Conservation (phyloP, 169 alveolate species). For the Amoebophrya sp. region DNA sequence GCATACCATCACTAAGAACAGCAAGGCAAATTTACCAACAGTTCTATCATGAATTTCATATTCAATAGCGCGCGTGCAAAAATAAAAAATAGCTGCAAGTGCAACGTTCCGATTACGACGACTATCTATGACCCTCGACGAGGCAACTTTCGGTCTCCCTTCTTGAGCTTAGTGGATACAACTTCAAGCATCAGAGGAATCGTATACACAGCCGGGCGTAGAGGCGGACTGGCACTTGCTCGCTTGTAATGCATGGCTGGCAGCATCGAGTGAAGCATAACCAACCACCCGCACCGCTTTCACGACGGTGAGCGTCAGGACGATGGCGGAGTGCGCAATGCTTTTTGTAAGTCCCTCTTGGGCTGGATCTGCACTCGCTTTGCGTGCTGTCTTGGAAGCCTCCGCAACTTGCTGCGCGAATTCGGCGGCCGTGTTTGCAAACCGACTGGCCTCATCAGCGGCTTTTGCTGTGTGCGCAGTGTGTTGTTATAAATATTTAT, state of each 20-base stretch:
- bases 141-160: too few species aligned
- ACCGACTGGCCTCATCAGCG: background rate
- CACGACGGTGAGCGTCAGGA: background rate
- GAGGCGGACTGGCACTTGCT: background rate
- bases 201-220: too few species aligned
- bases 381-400: background rate
- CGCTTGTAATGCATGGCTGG: background rate
- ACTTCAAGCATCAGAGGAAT: too few species aligned
- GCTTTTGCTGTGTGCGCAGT: background rate
- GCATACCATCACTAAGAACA: too few species aligned
- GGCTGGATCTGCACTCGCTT: background rate
- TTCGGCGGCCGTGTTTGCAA: background rate
- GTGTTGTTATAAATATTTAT: too few species aligned
- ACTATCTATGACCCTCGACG: too few species aligned
- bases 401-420: constrained; percentile 26
- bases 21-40: too few species aligned
- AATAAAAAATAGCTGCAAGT: too few species aligned
- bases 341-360: background rate
- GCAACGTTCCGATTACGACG: too few species aligned
- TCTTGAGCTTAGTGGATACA: too few species aligned
- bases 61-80: too few species aligned
- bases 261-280: background rate
- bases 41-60: too few species aligned
- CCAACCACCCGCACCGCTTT: background rate
- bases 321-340: background rate